Conservation (phyloP, 169 alveolate genomes). For the Perkinsus olseni region DNA sequence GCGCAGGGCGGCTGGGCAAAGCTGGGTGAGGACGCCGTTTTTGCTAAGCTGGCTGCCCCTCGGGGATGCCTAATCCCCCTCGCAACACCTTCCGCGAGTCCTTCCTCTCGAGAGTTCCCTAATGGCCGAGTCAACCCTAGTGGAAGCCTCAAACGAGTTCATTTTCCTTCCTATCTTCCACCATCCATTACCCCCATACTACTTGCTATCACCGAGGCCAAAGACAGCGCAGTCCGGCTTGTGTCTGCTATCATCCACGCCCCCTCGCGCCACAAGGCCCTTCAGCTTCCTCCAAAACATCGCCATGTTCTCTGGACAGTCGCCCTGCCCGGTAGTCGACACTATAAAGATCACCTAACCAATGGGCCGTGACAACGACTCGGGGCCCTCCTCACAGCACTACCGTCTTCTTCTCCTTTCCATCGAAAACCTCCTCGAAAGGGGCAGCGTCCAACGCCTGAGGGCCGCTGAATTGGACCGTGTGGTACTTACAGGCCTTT, state of each 20-base stretch:
- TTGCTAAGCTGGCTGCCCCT: too few relatives aligned
- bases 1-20: too few relatives aligned
- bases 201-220: not conserved
- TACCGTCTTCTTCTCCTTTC: not conserved
- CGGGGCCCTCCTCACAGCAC: too few relatives aligned
- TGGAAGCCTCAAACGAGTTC: too few relatives aligned
- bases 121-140: too few relatives aligned
- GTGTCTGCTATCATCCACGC: not conserved
- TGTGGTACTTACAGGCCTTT: not conserved
- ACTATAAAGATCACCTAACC: slow-evolving; percentile 43
- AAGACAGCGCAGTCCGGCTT: not conserved
- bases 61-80: too few relatives aligned
- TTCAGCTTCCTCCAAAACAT: slow-evolving; percentile 41
- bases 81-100: too few relatives aligned
- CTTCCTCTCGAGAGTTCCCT: too few relatives aligned
- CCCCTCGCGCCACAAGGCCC: slow-evolving; percentile 41
- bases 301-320: slow-evolving; percentile 45
- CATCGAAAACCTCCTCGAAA: not conserved
- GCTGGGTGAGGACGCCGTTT: too few relatives aligned
- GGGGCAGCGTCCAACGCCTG: not conserved
- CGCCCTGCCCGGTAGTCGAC: slow-evolving; percentile 63
- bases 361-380: too few relatives aligned
- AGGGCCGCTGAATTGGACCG: not conserved
- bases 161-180: too few relatives aligned
- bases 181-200: not conserved